These are phyloP conservation scores for Hylodesmum podocarpum DNA, from an alignment of 306 rosid species.

Conservation along the genomic window DNA sequence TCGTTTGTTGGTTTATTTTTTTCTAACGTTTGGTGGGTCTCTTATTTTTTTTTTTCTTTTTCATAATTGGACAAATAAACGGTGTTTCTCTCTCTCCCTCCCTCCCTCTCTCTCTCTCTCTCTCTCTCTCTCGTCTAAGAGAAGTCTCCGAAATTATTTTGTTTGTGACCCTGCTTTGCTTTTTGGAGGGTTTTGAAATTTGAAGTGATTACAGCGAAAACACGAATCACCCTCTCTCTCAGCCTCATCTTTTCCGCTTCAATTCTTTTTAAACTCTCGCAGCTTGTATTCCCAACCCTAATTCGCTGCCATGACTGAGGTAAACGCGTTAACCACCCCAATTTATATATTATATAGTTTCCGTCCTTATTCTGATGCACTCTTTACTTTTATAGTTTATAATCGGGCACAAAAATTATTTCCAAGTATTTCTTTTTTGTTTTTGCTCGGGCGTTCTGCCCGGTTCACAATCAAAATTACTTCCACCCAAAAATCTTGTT, in stretches of 20 bases:
- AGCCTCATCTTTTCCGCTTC: not conserved
- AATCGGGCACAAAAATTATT: not conserved
- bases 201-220: not conserved
- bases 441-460: not conserved
- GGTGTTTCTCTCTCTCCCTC: not conserved
- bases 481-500: not conserved
- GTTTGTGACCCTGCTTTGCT: not conserved
- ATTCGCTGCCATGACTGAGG: constrained; percentile 74
- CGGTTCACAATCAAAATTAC: not conserved
- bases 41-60: too few species aligned
- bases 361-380: not conserved
- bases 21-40: not conserved
- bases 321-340: constrained; percentile 21
- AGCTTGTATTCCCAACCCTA: constrained; percentile 32
- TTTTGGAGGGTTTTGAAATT: not conserved
- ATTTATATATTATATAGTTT: not conserved
- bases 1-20: too few species aligned
- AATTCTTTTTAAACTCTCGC: constrained; percentile 9
- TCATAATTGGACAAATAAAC: not conserved
- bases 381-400: not conserved
- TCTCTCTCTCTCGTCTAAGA: not conserved
- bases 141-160: not conserved
- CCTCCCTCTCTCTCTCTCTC: not conserved
- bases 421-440: too few species aligned
- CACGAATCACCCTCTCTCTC: not conserved